These are phyloP conservation scores for Podila minutissima DNA, from an alignment of 192 early-diverging fungal genomes.

Conservation along the genomic window DNA sequence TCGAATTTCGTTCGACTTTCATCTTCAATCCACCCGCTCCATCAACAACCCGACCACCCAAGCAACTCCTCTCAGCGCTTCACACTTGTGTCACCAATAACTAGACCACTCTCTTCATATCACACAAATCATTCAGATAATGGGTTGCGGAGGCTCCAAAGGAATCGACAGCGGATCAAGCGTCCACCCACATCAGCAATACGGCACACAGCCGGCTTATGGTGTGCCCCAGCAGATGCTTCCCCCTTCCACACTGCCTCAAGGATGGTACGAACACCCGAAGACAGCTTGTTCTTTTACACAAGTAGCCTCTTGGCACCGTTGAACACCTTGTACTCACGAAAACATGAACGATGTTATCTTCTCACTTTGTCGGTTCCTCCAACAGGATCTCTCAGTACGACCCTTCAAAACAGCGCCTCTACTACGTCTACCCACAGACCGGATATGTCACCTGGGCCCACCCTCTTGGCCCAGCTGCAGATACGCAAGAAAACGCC, in stretches of 20 bases:
- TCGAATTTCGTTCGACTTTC: background rate
- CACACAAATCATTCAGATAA: background rate
- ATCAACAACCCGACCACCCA: background rate
- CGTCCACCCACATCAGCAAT: background rate
- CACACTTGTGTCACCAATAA: no score
- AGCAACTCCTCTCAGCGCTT: background rate
- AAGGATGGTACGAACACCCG: conserved; percentile 29
- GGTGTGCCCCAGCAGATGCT: conserved; percentile 30
- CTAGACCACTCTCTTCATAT: no score
- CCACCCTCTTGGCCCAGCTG: conserved; percentile 20
- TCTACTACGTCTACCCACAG: conserved; percentile 45
- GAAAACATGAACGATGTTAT: no score
- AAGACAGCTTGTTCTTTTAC: background rate
- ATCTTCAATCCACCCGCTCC: background rate
- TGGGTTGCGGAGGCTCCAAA: conserved; percentile 35
- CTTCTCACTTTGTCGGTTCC: background rate
- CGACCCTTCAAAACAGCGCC: conserved; percentile 34
- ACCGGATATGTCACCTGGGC: conserved; percentile 31
- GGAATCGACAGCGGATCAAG: background rate
- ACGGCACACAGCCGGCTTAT: conserved; percentile 12
- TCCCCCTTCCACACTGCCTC: conserved; percentile 40
- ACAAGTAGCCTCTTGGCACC: background rate
- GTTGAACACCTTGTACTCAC: background rate
- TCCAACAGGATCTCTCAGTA: conserved; percentile 36
- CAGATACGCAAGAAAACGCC: conserved; percentile 26